Evolutionary conservation across 257 asterid genomes (phyloP).

Genomic region (Dorcoceras hygrometricum): DNA sequence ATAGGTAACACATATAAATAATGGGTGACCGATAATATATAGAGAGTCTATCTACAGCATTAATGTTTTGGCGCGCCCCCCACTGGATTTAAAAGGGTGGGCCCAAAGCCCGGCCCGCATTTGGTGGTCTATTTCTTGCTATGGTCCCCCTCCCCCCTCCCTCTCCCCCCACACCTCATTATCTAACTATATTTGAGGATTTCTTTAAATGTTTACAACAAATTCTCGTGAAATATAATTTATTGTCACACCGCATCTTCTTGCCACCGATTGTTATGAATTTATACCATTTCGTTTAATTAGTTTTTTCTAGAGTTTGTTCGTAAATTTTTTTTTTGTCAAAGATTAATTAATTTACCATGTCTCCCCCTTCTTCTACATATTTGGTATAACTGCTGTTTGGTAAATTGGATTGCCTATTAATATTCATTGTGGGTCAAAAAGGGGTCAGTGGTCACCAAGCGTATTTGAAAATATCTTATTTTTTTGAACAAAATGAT

Average conservation of each 20-base stretch:
- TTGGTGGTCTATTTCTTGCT: not conserved
- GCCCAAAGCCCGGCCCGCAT: conserved; percentile 13
- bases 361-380: not conserved
- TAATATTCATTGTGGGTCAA: too few species aligned
- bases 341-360: not conserved
- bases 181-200: conserved; percentile 4
- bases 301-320: too few species aligned
- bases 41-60: conserved; percentile 6
- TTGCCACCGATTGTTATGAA: not conserved
- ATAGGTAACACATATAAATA: too few species aligned
- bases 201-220: conserved; percentile 5
- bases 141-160: conserved; percentile 26
- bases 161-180: conserved; percentile 24
- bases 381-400: not conserved
- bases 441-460: too few species aligned
- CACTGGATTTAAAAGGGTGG: conserved; percentile 31
- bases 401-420: not conserved
- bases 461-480: too few species aligned
- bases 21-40: not conserved
- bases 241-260: conserved; percentile 12
- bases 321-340: too few species aligned
- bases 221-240: conserved; percentile 19
- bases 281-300: not conserved
- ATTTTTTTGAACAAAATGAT: too few species aligned
- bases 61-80: conserved; percentile 28